These are phyloP conservation scores for Tulasnella sp. DNA, from an alignment of 768 basidiomycete species.

Conservation along the genomic window DNA sequence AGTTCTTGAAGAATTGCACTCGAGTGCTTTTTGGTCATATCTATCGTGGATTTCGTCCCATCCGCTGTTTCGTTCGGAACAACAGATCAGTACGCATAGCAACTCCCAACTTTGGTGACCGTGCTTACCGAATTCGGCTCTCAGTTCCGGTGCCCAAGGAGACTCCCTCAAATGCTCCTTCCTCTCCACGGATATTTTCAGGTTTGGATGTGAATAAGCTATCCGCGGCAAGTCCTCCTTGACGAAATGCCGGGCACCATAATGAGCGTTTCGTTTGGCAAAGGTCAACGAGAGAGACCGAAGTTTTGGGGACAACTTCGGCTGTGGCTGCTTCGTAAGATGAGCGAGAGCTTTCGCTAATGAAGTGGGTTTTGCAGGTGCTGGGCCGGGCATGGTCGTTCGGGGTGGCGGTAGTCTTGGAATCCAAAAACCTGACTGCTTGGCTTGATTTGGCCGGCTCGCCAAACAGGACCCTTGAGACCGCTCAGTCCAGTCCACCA, in stretches of 20 bases:
- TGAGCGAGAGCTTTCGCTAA: conserved; percentile 24
- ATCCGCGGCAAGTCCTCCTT: conserved; percentile 76
- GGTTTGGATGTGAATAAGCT: conserved; percentile 66
- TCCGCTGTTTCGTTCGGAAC: conserved; percentile 11
- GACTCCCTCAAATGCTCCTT: conserved; percentile 53
- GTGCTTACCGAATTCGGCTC: conserved; percentile 60
- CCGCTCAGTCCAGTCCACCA: conserved; percentile 16
- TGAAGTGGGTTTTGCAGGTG: conserved; percentile 24
- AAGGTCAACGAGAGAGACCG: conserved; percentile 25
- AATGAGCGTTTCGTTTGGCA: conserved; percentile 30
- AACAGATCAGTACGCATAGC: not conserved
- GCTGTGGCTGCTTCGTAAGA: conserved; percentile 21
- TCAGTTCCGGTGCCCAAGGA: conserved; percentile 58
- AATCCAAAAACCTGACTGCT: conserved; percentile 21
- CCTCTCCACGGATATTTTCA: conserved; percentile 59
- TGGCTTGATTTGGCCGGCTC: not conserved
- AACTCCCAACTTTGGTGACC: not conserved
- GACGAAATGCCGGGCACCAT: conserved; percentile 56
- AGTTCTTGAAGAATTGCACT: conserved; percentile 29
- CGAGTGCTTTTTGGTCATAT: conserved; percentile 30
- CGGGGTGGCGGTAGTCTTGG: not conserved
- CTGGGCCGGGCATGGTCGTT: conserved; percentile 9
- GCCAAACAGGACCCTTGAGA: conserved; percentile 8
- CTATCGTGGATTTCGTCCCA: conserved; percentile 28
- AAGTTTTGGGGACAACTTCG: conserved; percentile 23